Base-by-base conservation (phyloP, 129 eudicot genomes). In the Pseudognaphalium luteoalbum region DNA sequence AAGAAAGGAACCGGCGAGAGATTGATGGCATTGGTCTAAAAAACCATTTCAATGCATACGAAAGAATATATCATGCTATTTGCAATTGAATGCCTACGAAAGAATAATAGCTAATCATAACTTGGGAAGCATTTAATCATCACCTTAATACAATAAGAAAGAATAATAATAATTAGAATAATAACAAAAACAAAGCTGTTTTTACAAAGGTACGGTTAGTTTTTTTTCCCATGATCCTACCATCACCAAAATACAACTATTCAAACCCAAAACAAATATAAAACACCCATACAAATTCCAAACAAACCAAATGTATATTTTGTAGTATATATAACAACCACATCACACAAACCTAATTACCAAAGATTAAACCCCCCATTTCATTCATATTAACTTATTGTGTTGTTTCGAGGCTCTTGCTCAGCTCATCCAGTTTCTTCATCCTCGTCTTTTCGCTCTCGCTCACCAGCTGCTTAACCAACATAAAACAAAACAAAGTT, bases 401-500 rank as follows among this genome's bases (percentile, higher is more conserved):
- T 66, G 77, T 37, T 47, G 89, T 58, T 76, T 92, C 98, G 51
- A 92, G 80, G 88, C 92, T 90, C 88, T 90, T 92, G 84, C 96
- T 92, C 85, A 92, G 86, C 81, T 92, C 98, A 29, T 90, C 98
- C 88, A 92, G 79, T 79, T 90, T 92, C 90, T 88, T 90, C 94
- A 92, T 85, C 90, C 98, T 92, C 82, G 86, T 52, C 71, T 83
- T 87, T 86, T 92, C 98, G 71, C 96, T 92, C 76, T 92, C 98
- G 65, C 96, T 81, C 71, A 92, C 92, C 83, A 92, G 88, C 98
- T 92, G 93, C 79, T 85, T 80, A 80, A 87, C 35, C 75, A 77
- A 80, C 79, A 66, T n/a, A 54, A 56, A 19, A 62, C 25, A 66
- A 59, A 65, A 33, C 47, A 68, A 37, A n/a, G 62, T 67, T 63